These are phyloP conservation scores for Deuterostichococcus epilithicus DNA, from an alignment of 139 green algal species.

Conservation along the genomic window DNA sequence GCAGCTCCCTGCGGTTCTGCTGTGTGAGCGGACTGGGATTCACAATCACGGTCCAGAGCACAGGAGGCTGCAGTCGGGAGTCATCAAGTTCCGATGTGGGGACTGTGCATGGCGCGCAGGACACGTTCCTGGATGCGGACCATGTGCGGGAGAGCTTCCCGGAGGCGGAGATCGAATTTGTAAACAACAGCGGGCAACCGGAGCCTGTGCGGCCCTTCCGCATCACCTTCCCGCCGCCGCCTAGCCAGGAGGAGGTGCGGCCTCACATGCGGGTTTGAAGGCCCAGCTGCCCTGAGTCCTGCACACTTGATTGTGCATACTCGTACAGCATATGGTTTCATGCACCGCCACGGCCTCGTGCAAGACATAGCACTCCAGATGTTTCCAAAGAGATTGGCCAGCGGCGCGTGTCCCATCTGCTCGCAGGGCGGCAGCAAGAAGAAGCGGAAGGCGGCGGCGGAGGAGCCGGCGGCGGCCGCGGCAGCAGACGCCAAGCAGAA, in stretches of 20 bases:
- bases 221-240: conserved; percentile 70
- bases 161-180: conserved; percentile 54
- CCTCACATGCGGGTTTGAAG: not conserved
- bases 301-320: not conserved
- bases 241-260: not conserved
- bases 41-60: no score
- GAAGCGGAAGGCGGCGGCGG: conserved; percentile 33
- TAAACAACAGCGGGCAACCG: conserved; percentile 14
- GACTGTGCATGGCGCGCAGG: conserved; percentile 40
- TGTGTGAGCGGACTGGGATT: no score
- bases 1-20: no score
- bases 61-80: no score
- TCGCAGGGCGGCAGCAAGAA: not conserved
- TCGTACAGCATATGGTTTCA: no score
- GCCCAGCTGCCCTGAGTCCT: not conserved
- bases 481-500: conserved; percentile 11
- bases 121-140: conserved; percentile 92
- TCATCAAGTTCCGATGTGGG: no score
- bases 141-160: conserved; percentile 88
- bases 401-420: not conserved
- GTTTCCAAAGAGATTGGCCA: no score
- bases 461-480: conserved; percentile 1
- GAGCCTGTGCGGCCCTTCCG: conserved; percentile 68
- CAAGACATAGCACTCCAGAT: no score
- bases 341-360: no score